Evolutionary conservation across 805 yeast genomes (phyloP).

Genomic region (Wickerhamiella kazuoi): DNA sequence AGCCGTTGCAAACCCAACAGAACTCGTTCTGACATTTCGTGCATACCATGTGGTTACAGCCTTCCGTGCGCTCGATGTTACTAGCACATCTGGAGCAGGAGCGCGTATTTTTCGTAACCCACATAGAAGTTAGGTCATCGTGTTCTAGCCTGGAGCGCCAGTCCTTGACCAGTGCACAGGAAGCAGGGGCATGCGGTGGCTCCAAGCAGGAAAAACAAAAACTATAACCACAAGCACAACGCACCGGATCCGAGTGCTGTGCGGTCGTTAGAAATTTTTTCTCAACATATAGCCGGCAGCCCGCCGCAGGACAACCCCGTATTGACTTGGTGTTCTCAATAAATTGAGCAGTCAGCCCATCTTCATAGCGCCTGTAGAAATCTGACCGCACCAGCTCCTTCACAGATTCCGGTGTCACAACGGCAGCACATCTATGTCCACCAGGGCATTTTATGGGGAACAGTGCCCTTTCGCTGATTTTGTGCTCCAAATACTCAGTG

Average conservation of each 20-base stretch:
- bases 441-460: slow-evolving; percentile 46
- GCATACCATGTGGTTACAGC: slow-evolving; percentile 94
- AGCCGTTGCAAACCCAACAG: slow-evolving; percentile 82
- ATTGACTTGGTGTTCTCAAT: slow-evolving; percentile 2
- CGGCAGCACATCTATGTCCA: slow-evolving; percentile 29
- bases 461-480: slow-evolving; percentile 21
- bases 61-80: slow-evolving; percentile 82
- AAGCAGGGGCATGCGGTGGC: slow-evolving; percentile 72
- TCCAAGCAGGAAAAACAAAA: slow-evolving; percentile 65
- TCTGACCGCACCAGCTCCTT: slow-evolving; percentile 23
- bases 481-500: slow-evolving; percentile 35
- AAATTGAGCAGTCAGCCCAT: slow-evolving; percentile 2
- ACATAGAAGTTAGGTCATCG: slow-evolving; percentile 73
- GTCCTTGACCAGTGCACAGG: slow-evolving; percentile 45
- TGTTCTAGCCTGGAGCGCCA: slow-evolving; percentile 74
- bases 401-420: slow-evolving; percentile 20
- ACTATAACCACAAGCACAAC: slow-evolving; percentile 45
- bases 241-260: background rate
- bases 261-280: too few relatives aligned
- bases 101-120: slow-evolving; percentile 75
- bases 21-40: slow-evolving; percentile 58
- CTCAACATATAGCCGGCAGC: slow-evolving; percentile 8
- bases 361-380: slow-evolving; percentile 1
- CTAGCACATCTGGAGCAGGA: slow-evolving; percentile 70
- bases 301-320: slow-evolving; percentile 11